phyloP scores from a whole-genome alignment of 176 grass and related monocot genomes.

The Aegilops sharonensis region DNA sequence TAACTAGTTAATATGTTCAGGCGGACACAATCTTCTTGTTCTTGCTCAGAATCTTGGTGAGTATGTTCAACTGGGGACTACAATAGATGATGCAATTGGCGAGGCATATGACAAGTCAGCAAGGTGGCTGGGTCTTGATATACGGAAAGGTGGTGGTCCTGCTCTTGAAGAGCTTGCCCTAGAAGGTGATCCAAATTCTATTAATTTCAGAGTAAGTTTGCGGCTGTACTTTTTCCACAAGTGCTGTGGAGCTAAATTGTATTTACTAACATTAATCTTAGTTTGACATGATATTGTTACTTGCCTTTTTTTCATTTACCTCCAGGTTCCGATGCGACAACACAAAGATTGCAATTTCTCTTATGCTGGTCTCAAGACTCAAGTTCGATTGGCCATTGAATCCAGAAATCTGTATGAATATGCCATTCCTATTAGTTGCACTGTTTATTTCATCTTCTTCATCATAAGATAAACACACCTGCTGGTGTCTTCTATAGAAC shows the following conservation, averaged over 20 bases:
- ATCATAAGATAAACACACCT: constrained; percentile 10
- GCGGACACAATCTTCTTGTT: constrained; percentile 96
- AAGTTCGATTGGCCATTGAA: constrained; percentile 94
- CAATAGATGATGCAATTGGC: constrained; percentile 97
- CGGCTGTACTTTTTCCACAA: constrained; percentile 5
- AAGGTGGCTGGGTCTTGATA: constrained; percentile 96
- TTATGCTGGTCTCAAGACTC: constrained; percentile 98
- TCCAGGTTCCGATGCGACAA: constrained; percentile 89
- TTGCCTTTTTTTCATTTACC: constrained; percentile 15
- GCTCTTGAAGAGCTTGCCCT: constrained; percentile 93
- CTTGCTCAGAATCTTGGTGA: constrained; percentile 77
- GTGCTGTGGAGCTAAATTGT: constrained; percentile 12
- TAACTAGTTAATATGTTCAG: constrained; percentile 44
- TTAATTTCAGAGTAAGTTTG: constrained; percentile 89
- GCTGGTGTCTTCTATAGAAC: constrained; percentile 12
- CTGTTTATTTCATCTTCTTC: not conserved
- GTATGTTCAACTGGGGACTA: constrained; percentile 97
- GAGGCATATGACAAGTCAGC: constrained; percentile 99
- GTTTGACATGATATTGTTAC: constrained; percentile 18
- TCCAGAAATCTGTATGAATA: constrained; percentile 66
- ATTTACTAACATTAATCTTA: not conserved
- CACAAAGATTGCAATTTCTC: constrained; percentile 99
- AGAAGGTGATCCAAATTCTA: constrained; percentile 67
- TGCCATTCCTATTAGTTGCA: not conserved
- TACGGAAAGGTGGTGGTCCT: constrained; percentile 88